These are phyloP conservation scores for Yamagishiella unicocca DNA, from an alignment of 139 green algal species.

Conservation along the genomic window DNA sequence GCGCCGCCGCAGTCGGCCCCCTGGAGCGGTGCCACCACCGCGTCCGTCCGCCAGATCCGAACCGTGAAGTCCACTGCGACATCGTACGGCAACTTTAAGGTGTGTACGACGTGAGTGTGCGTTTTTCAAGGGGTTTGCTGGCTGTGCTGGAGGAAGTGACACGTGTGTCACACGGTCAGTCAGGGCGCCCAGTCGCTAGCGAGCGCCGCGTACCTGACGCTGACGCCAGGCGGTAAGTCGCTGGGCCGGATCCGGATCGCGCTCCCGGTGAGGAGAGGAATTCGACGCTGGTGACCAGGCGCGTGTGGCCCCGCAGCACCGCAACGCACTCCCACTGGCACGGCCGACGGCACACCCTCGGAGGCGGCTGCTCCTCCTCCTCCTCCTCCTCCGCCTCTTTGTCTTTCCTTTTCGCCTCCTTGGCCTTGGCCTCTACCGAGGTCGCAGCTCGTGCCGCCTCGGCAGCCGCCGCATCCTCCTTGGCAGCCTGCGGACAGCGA, in stretches of 20 bases:
- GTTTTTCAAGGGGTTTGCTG: too few relatives aligned
- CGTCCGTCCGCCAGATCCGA: background rate
- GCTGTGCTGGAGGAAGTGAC: too few relatives aligned
- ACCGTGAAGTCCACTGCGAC: conserved; percentile 17
- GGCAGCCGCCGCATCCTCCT: background rate
- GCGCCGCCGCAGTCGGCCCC: background rate
- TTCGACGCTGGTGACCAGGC: background rate
- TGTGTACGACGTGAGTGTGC: too few relatives aligned
- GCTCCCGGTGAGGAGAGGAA: background rate
- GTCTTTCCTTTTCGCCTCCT: background rate
- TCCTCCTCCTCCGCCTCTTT: background rate
- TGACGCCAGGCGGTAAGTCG: background rate
- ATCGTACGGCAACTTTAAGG: too few relatives aligned
- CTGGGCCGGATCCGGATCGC: background rate
- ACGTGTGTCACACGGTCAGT: too few relatives aligned
- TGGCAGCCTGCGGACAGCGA: background rate
- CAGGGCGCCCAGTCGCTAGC: too few relatives aligned
- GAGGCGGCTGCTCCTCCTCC: background rate
- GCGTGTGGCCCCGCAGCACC: conserved; percentile 9
- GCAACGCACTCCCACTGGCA: conserved; percentile 21
- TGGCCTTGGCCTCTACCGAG: background rate
- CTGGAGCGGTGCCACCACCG: background rate
- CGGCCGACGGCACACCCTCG: conserved; percentile 6
- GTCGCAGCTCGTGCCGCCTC: background rate
- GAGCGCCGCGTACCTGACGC: too few relatives aligned